Evolutionary conservation across 2,329 filamentous ascomycete genomes (phyloP).

Genomic region (Colletotrichum lentis): DNA sequence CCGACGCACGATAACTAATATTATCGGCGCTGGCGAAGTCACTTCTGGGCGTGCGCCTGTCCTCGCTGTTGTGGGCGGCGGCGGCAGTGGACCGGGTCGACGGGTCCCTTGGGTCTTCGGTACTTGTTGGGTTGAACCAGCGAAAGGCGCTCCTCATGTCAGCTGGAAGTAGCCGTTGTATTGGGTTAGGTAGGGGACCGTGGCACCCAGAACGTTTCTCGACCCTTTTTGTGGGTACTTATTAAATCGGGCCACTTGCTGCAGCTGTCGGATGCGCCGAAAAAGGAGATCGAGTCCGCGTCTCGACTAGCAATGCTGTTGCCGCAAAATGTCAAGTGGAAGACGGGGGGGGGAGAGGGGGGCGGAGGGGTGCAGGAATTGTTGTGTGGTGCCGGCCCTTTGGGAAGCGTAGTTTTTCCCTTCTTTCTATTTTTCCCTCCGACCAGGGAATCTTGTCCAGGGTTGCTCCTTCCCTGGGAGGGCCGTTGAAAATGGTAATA

Average conservation of each 20-base stretch:
- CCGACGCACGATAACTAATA: slow-evolving; percentile 52
- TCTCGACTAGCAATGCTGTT: slow-evolving; percentile 33
- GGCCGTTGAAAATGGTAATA: neutral
- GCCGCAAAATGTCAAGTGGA: slow-evolving; percentile 15
- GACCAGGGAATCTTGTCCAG: neutral
- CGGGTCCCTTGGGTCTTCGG: slow-evolving; percentile 40
- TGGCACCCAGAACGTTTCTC: slow-evolving; percentile 38
- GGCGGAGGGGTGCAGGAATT: neutral
- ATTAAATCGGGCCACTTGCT: slow-evolving; percentile 38
- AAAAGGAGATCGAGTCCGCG: slow-evolving; percentile 38
- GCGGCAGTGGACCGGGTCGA: slow-evolving; percentile 40
- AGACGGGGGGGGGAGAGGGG: neutral
- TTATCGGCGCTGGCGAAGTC: slow-evolving; percentile 44
- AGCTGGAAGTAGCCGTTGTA: slow-evolving; percentile 37
- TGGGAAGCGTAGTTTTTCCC: neutral
- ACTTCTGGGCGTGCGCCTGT: slow-evolving; percentile 33
- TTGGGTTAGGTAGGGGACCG: slow-evolving; percentile 37
- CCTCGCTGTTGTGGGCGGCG: slow-evolving; percentile 38
- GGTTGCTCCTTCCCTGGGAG: neutral
- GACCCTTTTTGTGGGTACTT: slow-evolving; percentile 39
- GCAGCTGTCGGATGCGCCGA: slow-evolving; percentile 36
- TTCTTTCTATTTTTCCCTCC: neutral
- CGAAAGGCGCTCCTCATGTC: slow-evolving; percentile 40
- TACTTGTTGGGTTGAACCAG: slow-evolving; percentile 40
- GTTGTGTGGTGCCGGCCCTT: neutral